Base-by-base conservation (phyloP, 805 yeast genomes). In the Sugiyamaella boreocaroliniensis region DNA sequence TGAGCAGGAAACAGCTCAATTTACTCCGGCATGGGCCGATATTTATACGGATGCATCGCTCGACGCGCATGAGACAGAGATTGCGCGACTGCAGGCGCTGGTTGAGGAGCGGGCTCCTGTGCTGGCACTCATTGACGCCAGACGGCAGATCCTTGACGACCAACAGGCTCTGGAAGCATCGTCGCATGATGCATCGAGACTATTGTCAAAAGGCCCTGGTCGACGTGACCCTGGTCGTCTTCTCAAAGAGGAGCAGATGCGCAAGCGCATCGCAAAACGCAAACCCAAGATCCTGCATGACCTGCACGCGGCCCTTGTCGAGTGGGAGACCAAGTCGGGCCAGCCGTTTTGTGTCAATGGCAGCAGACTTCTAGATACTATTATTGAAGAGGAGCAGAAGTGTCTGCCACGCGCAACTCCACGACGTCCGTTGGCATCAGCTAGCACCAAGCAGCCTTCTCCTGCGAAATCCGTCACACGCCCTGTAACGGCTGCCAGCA, bases 111-210 rank as follows among this genome's bases (percentile, higher is more conserved):
- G 81, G 55, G 76, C 76, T 56, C 82, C 83, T 0, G 71, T 88
- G 6, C 67, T 89, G 43, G 69, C 72, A 11, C 66, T 78, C n/a
- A 78, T 85, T 29, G 73, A 77, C 4, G 15, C 19, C 3, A 10
- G 37, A 9, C 37, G 37, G 11, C 16, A 18, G 5, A 34, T 45
- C 19, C 41, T 29, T 2, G 32, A 29, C 6, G 78, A 77, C 45
- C 85, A 85, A 55, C 58, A 65, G 1, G 78, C 78, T 46, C 74
- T 93, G 40, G 83, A 76, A 40, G 85, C 81, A 55, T 81, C 93
- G 3, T 77, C 85, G 1, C 83, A 81, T 61, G 93, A 92, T 65
- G 82, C 97, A 0, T 81, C 92, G 0, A 76, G 98, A 56, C 73
- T 90, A 43, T 67, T 85, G 45, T 80, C 85, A 56, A 80, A 86